Base-by-base conservation (phyloP, 768 basidiomycete species). In the Amanita subjunquillea region DNA sequence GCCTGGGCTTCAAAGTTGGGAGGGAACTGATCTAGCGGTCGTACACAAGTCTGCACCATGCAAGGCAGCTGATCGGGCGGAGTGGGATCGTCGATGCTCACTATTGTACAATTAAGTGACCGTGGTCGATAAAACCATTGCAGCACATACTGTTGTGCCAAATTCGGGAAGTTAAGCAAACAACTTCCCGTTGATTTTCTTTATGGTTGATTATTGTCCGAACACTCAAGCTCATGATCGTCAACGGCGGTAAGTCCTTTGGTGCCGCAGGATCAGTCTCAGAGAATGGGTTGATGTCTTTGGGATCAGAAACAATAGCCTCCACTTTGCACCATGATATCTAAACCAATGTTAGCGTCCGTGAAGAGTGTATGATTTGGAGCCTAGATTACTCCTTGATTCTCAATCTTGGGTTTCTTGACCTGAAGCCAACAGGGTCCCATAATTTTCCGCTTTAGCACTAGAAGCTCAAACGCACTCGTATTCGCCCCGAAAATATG, bases 321-420 rank as follows among this genome's bases (percentile, higher is more conserved):
- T 99, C 95, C 10, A 97, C 70, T 68, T 94, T 94, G 62, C 94
- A 97, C 96, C 96, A 99, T 1, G 96, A 95, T 30, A 91, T 78
- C 95, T 97, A 56, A n/a, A 27, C 37, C 54, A n/a, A 45, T 40
- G 48, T 51, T 37, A 12, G 30, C 53, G 5, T 34, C 13, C 12
- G 7, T 13, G 3, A 34, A 13, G 34, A 34, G 32, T 12, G 9
- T 2, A 7, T 13, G 34, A 34, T 12, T 32, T 34, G 2, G 22
- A 23, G 23, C 46, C 23, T 6, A 30, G 66, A 85, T 50, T 64
- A 96, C 93, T 2, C 87, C 88, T 67, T 89, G 85, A 59, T 83
- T 69, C 46, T 87, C 88, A 15, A 94, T 69, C 22, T 75, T 68
- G 1, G 87, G 85, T 43, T 85, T 77, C 67, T 86, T 85, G 56